Evolutionary conservation across 768 basidiomycete species (phyloP), one percentile per base, ranked within the genome.

Genomic region (Mycena amicta): DNA sequence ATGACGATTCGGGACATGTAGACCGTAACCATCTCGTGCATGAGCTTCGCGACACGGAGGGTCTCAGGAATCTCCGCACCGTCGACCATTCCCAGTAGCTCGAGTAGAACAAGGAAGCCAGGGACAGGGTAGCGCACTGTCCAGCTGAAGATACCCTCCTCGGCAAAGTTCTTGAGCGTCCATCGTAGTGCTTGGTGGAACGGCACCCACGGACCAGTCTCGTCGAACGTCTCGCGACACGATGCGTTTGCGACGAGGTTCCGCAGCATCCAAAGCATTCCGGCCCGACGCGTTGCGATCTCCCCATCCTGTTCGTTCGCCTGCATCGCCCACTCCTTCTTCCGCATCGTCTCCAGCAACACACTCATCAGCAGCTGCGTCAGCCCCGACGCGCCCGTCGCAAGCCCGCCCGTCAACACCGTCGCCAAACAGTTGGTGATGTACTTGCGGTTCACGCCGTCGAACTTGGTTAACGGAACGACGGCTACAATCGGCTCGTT

Each of bases 131-230:
- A 63, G 13, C 61, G 33, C 29, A 63, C 61, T 30, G 57, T 59
- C 61, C 61, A 63, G 55, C 61, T 63, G 45, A 58, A 63, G 26
- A 63, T 63, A 1, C 61, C 61, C 55, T 63, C 61, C 3, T 63
- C 57, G 31, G 43, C 52, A 52, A 50, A 63, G 22, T 43, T 63
- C 55, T 56, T 56, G 51, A 63, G 61, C 22, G 61, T 63, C 61
- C 61, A 63, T 45, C 40, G 39, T 2, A 63, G 55, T 23, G 61
- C 61, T 57, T 53, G 41, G 22, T 56, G 41, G 52, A 59, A 63
- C 2, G 61, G 37, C 12, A 63, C 61, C 57, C 57, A 63, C 27
- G 28, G 50, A 1, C 57, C 61, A 27, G 54, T 59, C 61, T 63
- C 61, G 53, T 63, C 61, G 40, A 63, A 63, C n/a, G 61, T 63